Base-by-base conservation (phyloP, 1,139 yeast genomes). In the Wickerhamiella pararugosa region DNA sequence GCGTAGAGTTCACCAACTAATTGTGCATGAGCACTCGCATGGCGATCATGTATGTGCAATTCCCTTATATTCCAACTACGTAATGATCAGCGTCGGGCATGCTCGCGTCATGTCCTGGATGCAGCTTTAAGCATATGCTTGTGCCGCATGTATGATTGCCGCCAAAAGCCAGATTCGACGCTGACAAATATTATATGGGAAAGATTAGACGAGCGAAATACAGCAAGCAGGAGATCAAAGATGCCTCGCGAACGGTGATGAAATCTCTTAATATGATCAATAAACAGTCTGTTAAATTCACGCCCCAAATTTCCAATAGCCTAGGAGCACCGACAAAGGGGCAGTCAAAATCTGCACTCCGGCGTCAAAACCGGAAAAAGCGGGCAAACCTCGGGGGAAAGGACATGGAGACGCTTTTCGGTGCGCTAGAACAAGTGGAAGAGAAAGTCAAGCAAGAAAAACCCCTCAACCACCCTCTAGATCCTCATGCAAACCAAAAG, bases 261-360 rank as follows among this genome's bases (percentile, higher is more conserved):
- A 47, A 46, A 32, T 48, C 51, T 10, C 45, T 51, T 26, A 50
- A 49, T 34, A 9, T 32, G 28, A 40, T 49, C 36, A 47, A 47
- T 29, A 10, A 40, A 11, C 32, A 37, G 29, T 38, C 46, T n/a
- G 11, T 37, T 30, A 45, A 41, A 29, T 27, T 47, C 36, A 49
- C 47, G 35, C 48, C 51, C 2, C 45, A 47, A 4, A 49, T 51
- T 36, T 43, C 39, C 7, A 51, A 51, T 36, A 43, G 48, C 34
- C 39, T 32, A 36, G 52, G 43, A 34, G 39, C 38, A 32, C 25
- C 45, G 8, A 41, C 36, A 11, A 41, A 46, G 25, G 42, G 36
- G 32, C 44, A 59, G 32, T 57, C 61, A 10, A 61, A 61, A 37
- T 55, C 61, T 11, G 39, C 52, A 6, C 40, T 37, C 25, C 47